A percentile compares a stretch with the other conserved stretches of the same genome.
Evolutionary conservation across 306 rosid genomes (phyloP).

Genomic region (Leucaena leucocephala): DNA sequence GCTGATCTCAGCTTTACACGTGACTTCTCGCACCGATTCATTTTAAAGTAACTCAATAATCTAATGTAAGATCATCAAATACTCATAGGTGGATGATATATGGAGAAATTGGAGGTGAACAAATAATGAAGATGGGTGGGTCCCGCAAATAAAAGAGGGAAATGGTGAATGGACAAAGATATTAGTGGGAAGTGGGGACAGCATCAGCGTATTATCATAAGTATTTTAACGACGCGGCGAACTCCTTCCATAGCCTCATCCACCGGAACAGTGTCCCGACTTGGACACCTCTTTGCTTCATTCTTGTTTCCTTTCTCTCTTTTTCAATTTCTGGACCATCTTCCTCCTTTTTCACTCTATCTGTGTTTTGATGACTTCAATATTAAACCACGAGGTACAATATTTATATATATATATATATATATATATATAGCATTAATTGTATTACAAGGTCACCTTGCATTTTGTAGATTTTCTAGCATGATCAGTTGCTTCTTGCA

Average conservation of each 20-base stretch:
- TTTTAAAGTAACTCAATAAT: neutral
- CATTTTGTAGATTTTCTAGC: neutral
- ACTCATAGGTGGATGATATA: neutral
- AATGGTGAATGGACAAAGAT: neutral
- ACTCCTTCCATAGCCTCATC: neutral
- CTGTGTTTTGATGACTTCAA: neutral
- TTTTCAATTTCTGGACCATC: neutral
- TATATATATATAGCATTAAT: too few relatives aligned
- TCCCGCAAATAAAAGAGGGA: neutral
- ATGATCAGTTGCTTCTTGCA: slow-evolving; percentile 37
- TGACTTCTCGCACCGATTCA: slow-evolving; percentile 28
- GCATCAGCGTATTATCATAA: neutral
- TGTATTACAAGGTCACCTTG: neutral
- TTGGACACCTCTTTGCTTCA: neutral
- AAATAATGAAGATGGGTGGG: neutral
- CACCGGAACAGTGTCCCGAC: neutral
- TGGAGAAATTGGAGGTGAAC: neutral
- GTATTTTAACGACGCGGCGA: neutral
- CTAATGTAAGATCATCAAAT: neutral
- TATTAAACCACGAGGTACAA: neutral
- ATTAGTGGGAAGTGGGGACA: neutral
- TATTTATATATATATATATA: too few relatives aligned
- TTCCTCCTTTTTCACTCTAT: neutral
- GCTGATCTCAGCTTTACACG: slow-evolving; percentile 37
- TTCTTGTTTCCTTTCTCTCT: neutral